phyloP scores from a whole-genome alignment of 2,329 filamentous ascomycete genomes.

The Paraconiothyrium brasiliense region DNA sequence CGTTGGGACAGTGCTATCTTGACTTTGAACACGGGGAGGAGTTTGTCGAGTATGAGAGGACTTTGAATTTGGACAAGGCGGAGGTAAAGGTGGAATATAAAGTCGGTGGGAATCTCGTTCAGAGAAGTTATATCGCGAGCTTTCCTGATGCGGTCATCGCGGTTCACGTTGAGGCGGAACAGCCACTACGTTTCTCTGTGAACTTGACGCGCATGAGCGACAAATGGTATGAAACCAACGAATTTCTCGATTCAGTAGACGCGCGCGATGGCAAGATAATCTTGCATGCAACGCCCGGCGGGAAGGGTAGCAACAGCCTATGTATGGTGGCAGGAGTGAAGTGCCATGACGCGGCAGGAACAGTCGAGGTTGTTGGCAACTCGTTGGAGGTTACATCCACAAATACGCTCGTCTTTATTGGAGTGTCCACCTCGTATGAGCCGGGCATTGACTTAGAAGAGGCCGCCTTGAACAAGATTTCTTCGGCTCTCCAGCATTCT shows the following conservation, averaged over 20 bases:
- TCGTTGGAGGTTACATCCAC: constrained; percentile 51
- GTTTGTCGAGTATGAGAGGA: constrained; percentile 47
- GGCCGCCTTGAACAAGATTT: constrained; percentile 36
- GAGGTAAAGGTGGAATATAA: constrained; percentile 52
- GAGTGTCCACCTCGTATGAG: constrained; percentile 54
- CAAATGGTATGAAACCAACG: constrained; percentile 56
- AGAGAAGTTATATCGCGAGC: constrained; percentile 55
- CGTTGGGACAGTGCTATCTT: constrained; percentile 41
- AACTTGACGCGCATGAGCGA: constrained; percentile 53
- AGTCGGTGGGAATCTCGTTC: constrained; percentile 41
- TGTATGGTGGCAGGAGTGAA: constrained; percentile 19
- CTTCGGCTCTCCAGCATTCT: constrained; percentile 27
- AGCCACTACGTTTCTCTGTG: constrained; percentile 27
- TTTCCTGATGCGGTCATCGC: constrained; percentile 54
- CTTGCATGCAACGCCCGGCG: constrained; percentile 25
- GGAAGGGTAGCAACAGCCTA: constrained; percentile 22
- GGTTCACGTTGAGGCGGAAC: constrained; percentile 39
- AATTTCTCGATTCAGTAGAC: constrained; percentile 54
- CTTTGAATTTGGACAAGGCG: constrained; percentile 52
- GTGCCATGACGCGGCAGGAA: constrained; percentile 11
- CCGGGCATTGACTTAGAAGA: constrained; percentile 32
- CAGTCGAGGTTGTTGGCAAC: constrained; percentile 14
- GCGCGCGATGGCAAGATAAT: constrained; percentile 26
- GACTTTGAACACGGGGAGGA: constrained; percentile 15
- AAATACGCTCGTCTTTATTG: constrained; percentile 49